Base-by-base conservation (phyloP, 2,329 filamentous ascomycete species). In the Arthrinium phaeospermum region DNA sequence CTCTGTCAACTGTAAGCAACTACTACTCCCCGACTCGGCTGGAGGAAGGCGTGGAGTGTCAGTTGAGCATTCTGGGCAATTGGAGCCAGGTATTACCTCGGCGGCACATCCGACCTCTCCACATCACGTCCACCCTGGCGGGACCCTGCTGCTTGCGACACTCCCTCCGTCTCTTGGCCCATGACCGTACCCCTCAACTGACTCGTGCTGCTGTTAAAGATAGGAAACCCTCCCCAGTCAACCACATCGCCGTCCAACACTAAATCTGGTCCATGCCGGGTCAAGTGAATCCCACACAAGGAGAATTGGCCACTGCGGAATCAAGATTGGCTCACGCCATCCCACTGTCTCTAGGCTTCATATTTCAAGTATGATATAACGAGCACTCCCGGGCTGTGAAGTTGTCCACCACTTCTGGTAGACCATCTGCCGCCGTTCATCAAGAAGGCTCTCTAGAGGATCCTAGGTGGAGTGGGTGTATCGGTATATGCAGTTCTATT, bases 11-110 rank as follows among this genome's bases (percentile, higher is more conserved):
- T 61, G 12, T 6, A n/a, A n/a, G 49, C n/a, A 5, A 14, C 30
- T 22, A 37, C 10, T 34, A n/a, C 53, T 37, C 19, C 53, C 53
- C 30, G 53, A 19, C 53, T 61, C 53, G 53, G n/a, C 16, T 61
- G 53, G 30, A 61, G 19, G 53, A 61, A 22, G 37, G 30, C 53
- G 53, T 37, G 53, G 53, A 61, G 53, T 61, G 19, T 61, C 30
- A n/a, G 16, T 61, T 61, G 53, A 5, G 22, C 46, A 51, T 51
- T n/a, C 19, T 41, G 37, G 49, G 5, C 51, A 14, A 30, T 30
- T 37, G 27, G 30, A n/a, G 51, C 51, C 53, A 61, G 53, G 53
- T 61, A 61, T 61, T 61, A 61, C 53, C 53, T 61, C 53, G 53
- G 53, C 53, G 53, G 7, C 53, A 61, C 53, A 61, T 61, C 53